Conservation (phyloP, 805 yeast genomes). For the Blastobotrys attinorum region DNA sequence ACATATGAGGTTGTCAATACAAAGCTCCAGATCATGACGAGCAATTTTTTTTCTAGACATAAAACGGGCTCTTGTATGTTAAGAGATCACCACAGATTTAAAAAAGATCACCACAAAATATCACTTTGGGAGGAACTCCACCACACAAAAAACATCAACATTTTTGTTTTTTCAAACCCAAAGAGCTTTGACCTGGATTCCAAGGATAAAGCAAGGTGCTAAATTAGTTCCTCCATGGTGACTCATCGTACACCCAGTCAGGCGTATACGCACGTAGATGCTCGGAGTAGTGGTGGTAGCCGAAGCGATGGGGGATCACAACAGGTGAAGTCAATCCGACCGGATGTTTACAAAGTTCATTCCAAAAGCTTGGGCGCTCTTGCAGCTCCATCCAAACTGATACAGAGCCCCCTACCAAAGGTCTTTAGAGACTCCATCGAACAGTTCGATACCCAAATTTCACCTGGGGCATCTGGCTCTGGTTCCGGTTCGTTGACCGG, state of each 20-base stretch:
- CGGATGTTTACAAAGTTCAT: not conserved
- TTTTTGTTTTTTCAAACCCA: not conserved
- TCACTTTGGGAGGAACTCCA: not conserved
- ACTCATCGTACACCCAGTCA: too few relatives aligned
- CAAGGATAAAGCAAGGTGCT: not conserved
- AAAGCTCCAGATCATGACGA: not conserved
- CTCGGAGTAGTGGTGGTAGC: not conserved
- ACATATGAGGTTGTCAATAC: slow-evolving; percentile 19
- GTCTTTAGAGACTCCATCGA: not conserved
- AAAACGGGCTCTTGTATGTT: not conserved
- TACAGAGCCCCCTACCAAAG: not conserved
- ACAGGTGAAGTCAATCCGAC: not conserved
- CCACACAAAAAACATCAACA: not conserved
- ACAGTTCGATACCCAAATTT: not conserved
- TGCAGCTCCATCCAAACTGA: not conserved
- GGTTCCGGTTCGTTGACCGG: too few relatives aligned
- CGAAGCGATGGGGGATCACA: not conserved
- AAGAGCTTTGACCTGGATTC: not conserved
- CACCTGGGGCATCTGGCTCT: not conserved
- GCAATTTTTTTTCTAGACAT: too few relatives aligned
- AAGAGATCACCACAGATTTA: not conserved
- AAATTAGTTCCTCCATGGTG: too few relatives aligned
- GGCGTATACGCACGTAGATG: too few relatives aligned
- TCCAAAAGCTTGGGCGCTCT: not conserved
- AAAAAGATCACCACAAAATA: not conserved